Evolutionary conservation across 352 stramenopile species (phyloP).

Genomic region (Phytophthora ohioensis): DNA sequence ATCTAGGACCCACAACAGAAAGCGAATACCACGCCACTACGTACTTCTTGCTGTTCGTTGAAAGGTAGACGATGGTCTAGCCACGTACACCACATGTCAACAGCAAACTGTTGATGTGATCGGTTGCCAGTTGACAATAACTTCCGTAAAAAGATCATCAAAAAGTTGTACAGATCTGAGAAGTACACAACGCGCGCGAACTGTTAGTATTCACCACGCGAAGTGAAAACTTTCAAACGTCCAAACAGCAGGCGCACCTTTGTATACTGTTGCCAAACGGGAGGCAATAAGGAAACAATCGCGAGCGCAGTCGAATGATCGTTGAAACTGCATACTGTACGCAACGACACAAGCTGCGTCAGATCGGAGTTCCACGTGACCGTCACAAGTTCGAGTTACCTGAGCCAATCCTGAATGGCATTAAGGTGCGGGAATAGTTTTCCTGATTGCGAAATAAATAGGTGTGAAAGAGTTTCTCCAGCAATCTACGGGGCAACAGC

Average conservation of each 20-base stretch:
- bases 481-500: conserved; percentile 28
- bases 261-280: conserved; percentile 48
- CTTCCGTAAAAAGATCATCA: conserved; percentile 88
- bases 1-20: not conserved
- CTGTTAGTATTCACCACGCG: conserved; percentile 2
- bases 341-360: conserved; percentile 1
- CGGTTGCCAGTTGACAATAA: conserved; percentile 61
- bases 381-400: conserved; percentile 30
- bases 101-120: conserved; percentile 61
- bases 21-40: conserved; percentile 2
- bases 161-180: conserved; percentile 79
- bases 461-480: conserved; percentile 40
- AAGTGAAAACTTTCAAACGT: not conserved
- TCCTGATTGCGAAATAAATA: conserved; percentile 56
- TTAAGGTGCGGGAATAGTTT: conserved; percentile 57
- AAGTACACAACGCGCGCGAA: not conserved
- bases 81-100: conserved; percentile 81
- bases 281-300: conserved; percentile 60
- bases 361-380: not conserved
- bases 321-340: conserved; percentile 59
- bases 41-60: conserved; percentile 73
- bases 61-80: conserved; percentile 53
- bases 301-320: conserved; percentile 46
- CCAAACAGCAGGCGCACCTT: conserved; percentile 37
- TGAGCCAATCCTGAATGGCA: conserved; percentile 76